These are phyloP conservation scores for Globisporangium middletonii DNA, from an alignment of 352 stramenopile species.

Conservation along the genomic window DNA sequence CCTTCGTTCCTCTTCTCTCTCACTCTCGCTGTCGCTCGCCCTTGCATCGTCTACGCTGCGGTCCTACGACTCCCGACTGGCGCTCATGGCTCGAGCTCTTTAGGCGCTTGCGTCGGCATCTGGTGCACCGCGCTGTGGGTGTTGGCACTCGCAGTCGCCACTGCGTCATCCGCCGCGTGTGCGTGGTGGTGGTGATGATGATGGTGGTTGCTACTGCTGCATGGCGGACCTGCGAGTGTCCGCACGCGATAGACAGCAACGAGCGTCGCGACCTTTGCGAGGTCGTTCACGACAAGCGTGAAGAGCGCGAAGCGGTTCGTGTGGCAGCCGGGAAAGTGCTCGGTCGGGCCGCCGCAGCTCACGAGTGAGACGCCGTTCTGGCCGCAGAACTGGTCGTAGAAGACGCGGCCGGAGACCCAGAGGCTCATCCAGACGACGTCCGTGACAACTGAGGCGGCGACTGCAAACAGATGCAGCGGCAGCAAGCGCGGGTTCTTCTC, in stretches of 20 bases:
- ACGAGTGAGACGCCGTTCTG: constrained; percentile 52
- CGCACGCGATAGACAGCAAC: constrained; percentile 43
- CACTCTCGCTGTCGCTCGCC: too few relatives aligned
- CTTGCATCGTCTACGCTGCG: background rate
- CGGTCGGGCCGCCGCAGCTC: constrained; percentile 48
- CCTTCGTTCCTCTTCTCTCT: too few relatives aligned
- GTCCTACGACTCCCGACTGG: background rate
- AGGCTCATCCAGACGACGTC: constrained; percentile 74
- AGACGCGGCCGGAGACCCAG: constrained; percentile 65
- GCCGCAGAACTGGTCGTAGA: constrained; percentile 73
- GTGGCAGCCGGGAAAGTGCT: constrained; percentile 60
- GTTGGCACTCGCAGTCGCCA: too few relatives aligned
- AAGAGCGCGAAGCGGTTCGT: constrained; percentile 73
- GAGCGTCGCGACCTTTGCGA: constrained; percentile 41
- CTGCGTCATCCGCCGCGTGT: background rate
- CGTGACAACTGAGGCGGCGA: constrained; percentile 54
- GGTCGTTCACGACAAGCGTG: constrained; percentile 46
- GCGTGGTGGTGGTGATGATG: constrained; percentile 3
- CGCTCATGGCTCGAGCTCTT: background rate
- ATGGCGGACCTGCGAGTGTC: constrained; percentile 9
- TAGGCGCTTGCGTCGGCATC: background rate
- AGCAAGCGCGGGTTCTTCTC: constrained; percentile 37
- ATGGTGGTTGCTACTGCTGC: background rate
- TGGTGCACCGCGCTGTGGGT: constrained; percentile 1
- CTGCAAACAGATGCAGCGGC: constrained; percentile 39